A percentile compares a stretch with the other conserved stretches of the same genome.
Evolutionary conservation across 2,329 filamentous ascomycete species (phyloP).

Genomic region (Microascus cirrosus): DNA sequence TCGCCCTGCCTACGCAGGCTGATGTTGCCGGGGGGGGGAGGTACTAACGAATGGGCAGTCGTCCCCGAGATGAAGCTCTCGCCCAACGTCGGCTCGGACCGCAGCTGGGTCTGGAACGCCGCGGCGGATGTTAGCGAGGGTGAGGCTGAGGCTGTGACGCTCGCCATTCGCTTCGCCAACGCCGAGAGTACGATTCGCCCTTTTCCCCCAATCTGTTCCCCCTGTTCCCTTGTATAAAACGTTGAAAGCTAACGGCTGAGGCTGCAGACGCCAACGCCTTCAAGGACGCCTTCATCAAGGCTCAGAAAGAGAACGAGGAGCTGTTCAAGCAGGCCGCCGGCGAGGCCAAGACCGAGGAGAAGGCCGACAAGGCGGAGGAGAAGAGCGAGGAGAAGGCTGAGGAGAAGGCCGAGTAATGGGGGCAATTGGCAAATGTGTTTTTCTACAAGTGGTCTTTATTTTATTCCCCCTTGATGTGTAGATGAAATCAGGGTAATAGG

Average conservation of each 20-base stretch:
- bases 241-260: constrained; percentile 1
- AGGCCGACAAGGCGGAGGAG: background rate
- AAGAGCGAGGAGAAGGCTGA: background rate
- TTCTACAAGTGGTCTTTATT: background rate
- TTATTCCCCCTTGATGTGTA: background rate
- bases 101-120: constrained; percentile 99
- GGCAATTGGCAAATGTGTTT: background rate
- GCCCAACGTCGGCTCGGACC: constrained; percentile 94
- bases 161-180: constrained; percentile 97
- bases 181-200: constrained; percentile 66
- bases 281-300: constrained; percentile 96
- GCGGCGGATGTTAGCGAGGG: constrained; percentile 97
- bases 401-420: constrained; percentile 2
- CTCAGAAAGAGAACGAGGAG: constrained; percentile 89
- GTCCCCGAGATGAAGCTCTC: constrained; percentile 98
- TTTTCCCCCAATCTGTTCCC: background rate
- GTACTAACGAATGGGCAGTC: constrained; percentile 39
- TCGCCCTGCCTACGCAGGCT: background rate
- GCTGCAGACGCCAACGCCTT: constrained; percentile 80
- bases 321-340: constrained; percentile 51
- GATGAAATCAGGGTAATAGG: background rate
- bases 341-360: constrained; percentile 7
- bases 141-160: constrained; percentile 87
- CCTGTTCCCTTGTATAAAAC: constrained; percentile 1
- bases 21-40: background rate